Conservation (phyloP, 2,329 filamentous ascomycete genomes). For the Drechmeria coniospora region DNA sequence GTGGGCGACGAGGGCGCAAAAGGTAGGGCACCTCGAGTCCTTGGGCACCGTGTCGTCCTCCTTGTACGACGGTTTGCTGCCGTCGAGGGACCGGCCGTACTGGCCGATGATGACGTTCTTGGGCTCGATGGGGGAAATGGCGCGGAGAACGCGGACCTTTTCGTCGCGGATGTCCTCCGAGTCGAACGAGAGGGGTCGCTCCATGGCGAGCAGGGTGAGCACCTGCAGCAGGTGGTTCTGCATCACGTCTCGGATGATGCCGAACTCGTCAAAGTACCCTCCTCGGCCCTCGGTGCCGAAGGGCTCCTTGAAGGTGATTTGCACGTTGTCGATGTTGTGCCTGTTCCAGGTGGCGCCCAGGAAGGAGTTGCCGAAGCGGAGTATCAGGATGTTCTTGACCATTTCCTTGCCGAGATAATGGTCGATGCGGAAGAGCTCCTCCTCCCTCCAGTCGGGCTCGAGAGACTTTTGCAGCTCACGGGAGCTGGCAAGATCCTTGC, state of each 20-base stretch:
- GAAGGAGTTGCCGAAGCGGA: slow-evolving; percentile 97
- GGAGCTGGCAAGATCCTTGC: slow-evolving; percentile 89
- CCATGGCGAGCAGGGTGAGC: slow-evolving; percentile 91
- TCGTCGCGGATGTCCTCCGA: slow-evolving; percentile 97
- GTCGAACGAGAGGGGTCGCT: slow-evolving; percentile 94
- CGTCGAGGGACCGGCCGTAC: slow-evolving; percentile 91
- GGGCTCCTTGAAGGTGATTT: slow-evolving; percentile 98
- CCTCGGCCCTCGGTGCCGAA: slow-evolving; percentile 96
- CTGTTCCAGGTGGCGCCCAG: slow-evolving; percentile 98
- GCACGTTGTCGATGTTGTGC: slow-evolving; percentile 97
- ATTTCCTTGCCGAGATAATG: slow-evolving; percentile 99
- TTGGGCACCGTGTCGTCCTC: slow-evolving; percentile 97
- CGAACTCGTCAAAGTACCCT: slow-evolving; percentile 98
- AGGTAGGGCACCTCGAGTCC: slow-evolving; percentile 93
- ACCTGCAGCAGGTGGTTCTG: slow-evolving; percentile 98
- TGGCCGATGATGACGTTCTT: slow-evolving; percentile 99
- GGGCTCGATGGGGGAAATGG: slow-evolving; percentile 87
- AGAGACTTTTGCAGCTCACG: slow-evolving; percentile 88
- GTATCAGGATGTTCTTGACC: slow-evolving; percentile 98
- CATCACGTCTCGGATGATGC: slow-evolving; percentile 99
- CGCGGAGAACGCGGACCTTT: slow-evolving; percentile 89
- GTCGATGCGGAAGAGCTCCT: slow-evolving; percentile 97
- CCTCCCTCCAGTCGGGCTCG: slow-evolving; percentile 95
- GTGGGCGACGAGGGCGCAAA: slow-evolving; percentile 91
- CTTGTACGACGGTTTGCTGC: slow-evolving; percentile 93